These are phyloP conservation scores for Didymella pomorum DNA, from an alignment of 2,329 filamentous ascomycete genomes.

Conservation along the genomic window DNA sequence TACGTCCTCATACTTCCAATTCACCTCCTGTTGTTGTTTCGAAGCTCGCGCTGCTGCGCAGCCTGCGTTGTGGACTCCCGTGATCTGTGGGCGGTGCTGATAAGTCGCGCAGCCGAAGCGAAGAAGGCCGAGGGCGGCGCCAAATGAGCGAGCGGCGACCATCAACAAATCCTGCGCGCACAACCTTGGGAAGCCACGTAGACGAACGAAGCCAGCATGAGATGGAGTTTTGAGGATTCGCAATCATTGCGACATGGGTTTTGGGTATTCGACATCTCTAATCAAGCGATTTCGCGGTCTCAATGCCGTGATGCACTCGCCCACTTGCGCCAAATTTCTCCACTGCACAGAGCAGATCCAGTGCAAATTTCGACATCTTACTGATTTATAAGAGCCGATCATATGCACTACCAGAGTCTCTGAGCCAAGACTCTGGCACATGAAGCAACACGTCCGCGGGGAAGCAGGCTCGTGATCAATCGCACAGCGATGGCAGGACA, in stretches of 20 bases:
- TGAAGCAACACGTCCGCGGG: neutral
- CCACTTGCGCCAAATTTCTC: constrained; percentile 13
- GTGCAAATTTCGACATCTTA: neutral
- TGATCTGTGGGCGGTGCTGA: constrained; percentile 16
- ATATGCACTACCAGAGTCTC: neutral
- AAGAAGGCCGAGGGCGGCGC: constrained; percentile 39
- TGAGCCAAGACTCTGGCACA: neutral
- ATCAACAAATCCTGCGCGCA: constrained; percentile 4
- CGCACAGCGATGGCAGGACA: too few relatives aligned
- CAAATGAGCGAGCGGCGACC: constrained; percentile 4
- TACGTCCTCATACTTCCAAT: constrained; percentile 45
- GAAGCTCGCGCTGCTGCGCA: neutral
- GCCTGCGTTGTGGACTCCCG: neutral
- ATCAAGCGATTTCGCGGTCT: constrained; percentile 31
- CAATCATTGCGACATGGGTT: constrained; percentile 2
- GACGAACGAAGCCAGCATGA: neutral
- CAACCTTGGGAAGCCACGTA: neutral
- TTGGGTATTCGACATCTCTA: constrained; percentile 4
- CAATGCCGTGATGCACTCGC: constrained; percentile 26
- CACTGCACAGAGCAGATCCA: neutral
- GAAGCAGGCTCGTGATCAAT: too few relatives aligned
- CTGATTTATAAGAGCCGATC: neutral
- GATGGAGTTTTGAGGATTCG: constrained; percentile 14
- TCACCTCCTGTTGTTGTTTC: neutral
- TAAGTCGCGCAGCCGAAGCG: constrained; percentile 45